Percentiles rank a stretch among this genome's conserved stretches.
phyloP scores from a whole-genome alignment of 1,139 yeast genomes.

The Spathaspora sp. region DNA sequence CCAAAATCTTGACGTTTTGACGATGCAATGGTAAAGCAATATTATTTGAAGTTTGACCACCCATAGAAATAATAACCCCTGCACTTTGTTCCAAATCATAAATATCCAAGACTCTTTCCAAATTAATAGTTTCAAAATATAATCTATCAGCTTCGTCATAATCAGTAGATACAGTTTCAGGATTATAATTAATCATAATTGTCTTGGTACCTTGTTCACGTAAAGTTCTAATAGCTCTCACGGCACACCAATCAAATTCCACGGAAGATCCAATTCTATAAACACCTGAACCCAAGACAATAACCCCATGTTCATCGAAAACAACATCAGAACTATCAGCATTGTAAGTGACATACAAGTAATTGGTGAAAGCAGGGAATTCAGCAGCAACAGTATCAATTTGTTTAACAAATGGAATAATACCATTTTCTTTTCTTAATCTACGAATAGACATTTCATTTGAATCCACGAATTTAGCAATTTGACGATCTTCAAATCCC shows the following conservation, averaged over 20 bases:
- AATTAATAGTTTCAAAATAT: constrained; percentile 92
- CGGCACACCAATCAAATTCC: constrained; percentile 97
- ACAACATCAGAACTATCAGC: constrained; percentile 86
- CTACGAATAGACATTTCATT: constrained; percentile 94
- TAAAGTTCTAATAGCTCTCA: constrained; percentile 90
- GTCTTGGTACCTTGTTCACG: constrained; percentile 88
- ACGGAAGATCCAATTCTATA: constrained; percentile 94
- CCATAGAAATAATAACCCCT: constrained; percentile 97
- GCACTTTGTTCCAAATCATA: constrained; percentile 88
- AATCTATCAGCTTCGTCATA: constrained; percentile 98
- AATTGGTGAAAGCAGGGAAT: constrained; percentile 96
- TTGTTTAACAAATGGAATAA: constrained; percentile 92
- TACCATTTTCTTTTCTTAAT: constrained; percentile 83
- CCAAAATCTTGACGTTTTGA: constrained; percentile 92
- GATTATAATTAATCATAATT: constrained; percentile 96
- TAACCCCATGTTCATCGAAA: constrained; percentile 83
- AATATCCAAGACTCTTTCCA: constrained; percentile 94
- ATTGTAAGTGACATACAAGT: constrained; percentile 91
- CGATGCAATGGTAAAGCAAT: constrained; percentile 93
- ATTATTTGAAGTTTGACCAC: constrained; percentile 98
- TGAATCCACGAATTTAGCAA: constrained; percentile 85
- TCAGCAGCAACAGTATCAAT: constrained; percentile 99
- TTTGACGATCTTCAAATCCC: constrained; percentile 96
- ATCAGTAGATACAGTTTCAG: constrained; percentile 97
- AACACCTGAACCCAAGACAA: constrained; percentile 93